Evolutionary conservation across 2,329 filamentous ascomycete species (phyloP), one percentile per base, ranked within the genome.

Genomic region (Penicillium sclerotigenum): DNA sequence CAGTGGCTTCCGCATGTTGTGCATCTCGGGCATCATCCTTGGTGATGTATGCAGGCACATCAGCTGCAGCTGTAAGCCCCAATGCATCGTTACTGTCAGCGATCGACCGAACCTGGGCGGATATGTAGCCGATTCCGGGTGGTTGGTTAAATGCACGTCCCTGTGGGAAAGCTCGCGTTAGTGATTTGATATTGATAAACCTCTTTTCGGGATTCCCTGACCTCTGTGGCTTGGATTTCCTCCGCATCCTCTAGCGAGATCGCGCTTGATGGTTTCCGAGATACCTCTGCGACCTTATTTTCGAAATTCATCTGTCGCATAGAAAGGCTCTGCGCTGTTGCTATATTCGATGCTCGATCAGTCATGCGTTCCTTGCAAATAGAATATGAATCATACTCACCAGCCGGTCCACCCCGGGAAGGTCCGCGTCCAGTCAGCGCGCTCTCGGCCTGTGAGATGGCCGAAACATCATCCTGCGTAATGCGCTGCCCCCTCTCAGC

Each of bases 271-370:
- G 70, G 69, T 46, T 73, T 73, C 3, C 65, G 56, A 7, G 67
- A 61, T 5, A 72, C 43, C 34, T 72, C 68, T 14, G 72, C 66
- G 1, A 71, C 22, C 46, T 69, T 71, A 22, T 57, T 65, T 42
- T 73, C 68, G 18, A 72, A 72, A 24, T 71, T 71, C 63, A 68
- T 71, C 52, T 72, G 69, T 37, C 63, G 59, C 61, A 70, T 71
- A 0, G 66, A 67, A 20, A 72, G 59, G 40, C 68, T 68, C 18
- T 73, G 70, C 0, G 70, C 71, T 11, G 67, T 72, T 10, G 69
- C 71, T 73, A 18, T 13, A 9, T 8, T 24, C 4, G 13, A 18
- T 13, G 8, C 6, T 24, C 4, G 13, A 22, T 57, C 26, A 54
- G 38, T 11, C 13, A n/a, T 40, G 11, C 5, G 20, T 22, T 18